These are phyloP conservation scores for Madurella fahalii DNA, from an alignment of 2,329 filamentous ascomycete species.

Conservation along the genomic window DNA sequence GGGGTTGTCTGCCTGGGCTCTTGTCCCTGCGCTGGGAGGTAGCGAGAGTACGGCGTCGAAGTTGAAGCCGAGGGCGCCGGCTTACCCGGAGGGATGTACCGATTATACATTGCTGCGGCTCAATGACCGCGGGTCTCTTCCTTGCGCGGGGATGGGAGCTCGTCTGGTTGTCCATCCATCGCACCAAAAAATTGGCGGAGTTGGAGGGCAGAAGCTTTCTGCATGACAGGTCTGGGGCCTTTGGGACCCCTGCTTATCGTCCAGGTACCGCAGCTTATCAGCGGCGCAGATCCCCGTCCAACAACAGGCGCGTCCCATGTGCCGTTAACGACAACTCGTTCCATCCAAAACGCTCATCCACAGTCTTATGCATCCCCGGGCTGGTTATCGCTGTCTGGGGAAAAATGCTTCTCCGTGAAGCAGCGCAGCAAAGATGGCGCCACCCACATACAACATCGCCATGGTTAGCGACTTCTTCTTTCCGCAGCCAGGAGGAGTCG, in stretches of 20 bases:
- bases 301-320: no score
- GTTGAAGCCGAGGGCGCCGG: not conserved
- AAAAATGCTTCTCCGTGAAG: conserved; percentile 8
- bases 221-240: not conserved
- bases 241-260: not conserved
- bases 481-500: conserved; percentile 90
- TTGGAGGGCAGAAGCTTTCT: not conserved
- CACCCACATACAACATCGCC: conserved; percentile 62
- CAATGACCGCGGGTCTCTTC: not conserved
- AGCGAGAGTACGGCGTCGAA: conserved; percentile 2
- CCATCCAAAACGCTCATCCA: not conserved
- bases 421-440: conserved; percentile 36
- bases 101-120: conserved; percentile 19
- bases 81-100: conserved; percentile 26
- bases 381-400: not conserved
- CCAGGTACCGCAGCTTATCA: no score
- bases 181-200: not conserved
- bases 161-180: not conserved
- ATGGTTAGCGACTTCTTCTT: conserved; percentile 99
- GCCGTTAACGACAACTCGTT: not conserved
- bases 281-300: no score
- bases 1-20: not conserved
- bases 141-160: not conserved
- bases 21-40: conserved; percentile 4
- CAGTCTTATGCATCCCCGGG: not conserved